Conservation (phyloP, 2,329 filamentous ascomycete genomes). For the Chrysoporthe cubensis region DNA sequence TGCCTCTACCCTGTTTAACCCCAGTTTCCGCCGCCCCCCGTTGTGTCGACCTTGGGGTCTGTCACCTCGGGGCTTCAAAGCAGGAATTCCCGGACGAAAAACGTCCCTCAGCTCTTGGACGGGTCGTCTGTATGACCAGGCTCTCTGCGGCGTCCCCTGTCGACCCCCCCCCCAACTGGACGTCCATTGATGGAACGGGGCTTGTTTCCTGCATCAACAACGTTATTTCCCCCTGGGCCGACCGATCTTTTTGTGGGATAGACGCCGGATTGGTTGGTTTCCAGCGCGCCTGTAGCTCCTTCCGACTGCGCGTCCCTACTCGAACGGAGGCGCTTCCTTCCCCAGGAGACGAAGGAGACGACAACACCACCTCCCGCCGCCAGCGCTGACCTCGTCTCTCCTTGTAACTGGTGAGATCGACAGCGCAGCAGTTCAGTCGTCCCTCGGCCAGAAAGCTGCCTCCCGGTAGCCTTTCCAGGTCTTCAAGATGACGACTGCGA, state of each 20-base stretch:
- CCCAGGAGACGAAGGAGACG: not conserved
- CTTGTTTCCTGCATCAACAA: not conserved
- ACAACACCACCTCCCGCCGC: not conserved
- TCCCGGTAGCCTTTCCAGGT: slow-evolving; percentile 22
- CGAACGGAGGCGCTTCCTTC: slow-evolving; percentile 6
- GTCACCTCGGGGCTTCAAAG: not conserved
- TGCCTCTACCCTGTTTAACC: slow-evolving; percentile 17
- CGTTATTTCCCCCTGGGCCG: not conserved
- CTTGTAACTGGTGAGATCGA: not conserved
- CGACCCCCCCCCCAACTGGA: not conserved
- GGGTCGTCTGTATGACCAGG: not conserved
- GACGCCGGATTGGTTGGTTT: not conserved
- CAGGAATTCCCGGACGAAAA: not conserved
- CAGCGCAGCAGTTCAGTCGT: slow-evolving; percentile 16
- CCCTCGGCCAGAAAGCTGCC: slow-evolving; percentile 24
- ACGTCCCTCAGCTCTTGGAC: not conserved
- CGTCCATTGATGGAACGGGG: slow-evolving; percentile 20
- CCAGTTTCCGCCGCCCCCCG: not conserved
- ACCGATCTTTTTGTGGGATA: not conserved
- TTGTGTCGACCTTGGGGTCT: not conserved
- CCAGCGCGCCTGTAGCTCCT: not conserved
- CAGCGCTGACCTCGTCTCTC: not conserved
- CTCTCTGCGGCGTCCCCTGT: not conserved
- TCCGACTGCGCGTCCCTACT: not conserved
- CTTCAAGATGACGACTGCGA: slow-evolving; percentile 58